Conservation (phyloP, 345 rosid species). For the Erodium maritimum region DNA sequence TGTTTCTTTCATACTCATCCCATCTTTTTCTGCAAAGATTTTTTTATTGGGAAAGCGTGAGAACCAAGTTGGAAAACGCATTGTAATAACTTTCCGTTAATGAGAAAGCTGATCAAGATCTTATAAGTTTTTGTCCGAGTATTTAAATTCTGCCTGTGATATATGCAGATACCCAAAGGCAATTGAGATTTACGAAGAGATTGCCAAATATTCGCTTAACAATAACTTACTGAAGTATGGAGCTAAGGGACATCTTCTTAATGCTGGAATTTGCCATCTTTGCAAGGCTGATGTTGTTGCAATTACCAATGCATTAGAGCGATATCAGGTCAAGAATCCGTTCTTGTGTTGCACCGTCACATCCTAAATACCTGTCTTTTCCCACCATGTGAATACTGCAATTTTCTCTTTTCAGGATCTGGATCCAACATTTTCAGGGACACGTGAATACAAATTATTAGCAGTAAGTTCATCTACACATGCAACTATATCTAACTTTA, state of each 20-base stretch:
- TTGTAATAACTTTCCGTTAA: neutral
- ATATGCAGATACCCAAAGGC: conserved; percentile 70
- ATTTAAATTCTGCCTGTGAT: too few relatives aligned
- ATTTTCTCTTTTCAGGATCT: conserved; percentile 39
- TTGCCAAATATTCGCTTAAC: conserved; percentile 59
- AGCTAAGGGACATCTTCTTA: conserved; percentile 93
- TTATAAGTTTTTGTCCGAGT: too few relatives aligned
- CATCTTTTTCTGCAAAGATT: neutral
- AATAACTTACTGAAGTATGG: conserved; percentile 86
- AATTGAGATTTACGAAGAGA: conserved; percentile 78
- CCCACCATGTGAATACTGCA: too few relatives aligned
- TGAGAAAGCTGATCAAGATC: conserved; percentile 5
- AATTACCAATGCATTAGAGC: conserved; percentile 77
- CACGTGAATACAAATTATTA: conserved; percentile 68
- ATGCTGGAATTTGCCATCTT: conserved; percentile 92
- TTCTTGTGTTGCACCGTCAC: conserved; percentile 3
- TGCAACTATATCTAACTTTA: too few relatives aligned
- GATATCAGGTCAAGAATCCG: conserved; percentile 59
- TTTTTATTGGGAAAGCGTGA: too few relatives aligned
- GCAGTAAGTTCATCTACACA: conserved; percentile 26
- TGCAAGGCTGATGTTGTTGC: conserved; percentile 86
- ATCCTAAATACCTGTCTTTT: too few relatives aligned
- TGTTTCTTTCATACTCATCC: neutral
- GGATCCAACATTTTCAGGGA: conserved; percentile 95
- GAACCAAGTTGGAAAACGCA: too few relatives aligned